Percentiles rank a stretch among this genome's conserved stretches.
phyloP scores from a whole-genome alignment of 495 filamentous ascomycete genomes.

The Astrothelium macrocarpum region DNA sequence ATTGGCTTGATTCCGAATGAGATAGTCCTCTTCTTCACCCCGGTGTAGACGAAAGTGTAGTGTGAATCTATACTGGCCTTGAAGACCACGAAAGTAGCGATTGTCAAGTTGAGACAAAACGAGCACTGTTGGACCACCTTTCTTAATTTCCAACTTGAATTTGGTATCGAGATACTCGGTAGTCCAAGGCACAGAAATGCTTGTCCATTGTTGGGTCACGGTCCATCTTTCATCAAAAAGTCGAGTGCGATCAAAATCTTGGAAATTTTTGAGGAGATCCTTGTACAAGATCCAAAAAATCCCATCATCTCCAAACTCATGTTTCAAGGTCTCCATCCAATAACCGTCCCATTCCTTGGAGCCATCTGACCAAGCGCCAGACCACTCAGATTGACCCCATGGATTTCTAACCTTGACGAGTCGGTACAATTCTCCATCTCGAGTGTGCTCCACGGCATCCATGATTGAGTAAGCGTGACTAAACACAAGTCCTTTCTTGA shows the following conservation, averaged over 20 bases:
- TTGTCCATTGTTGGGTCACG: slow-evolving; percentile 76
- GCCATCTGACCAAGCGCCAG: slow-evolving; percentile 50
- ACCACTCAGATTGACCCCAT: slow-evolving; percentile 76
- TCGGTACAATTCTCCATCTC: slow-evolving; percentile 47
- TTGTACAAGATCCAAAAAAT: slow-evolving; percentile 69
- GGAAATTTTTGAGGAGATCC: slow-evolving; percentile 75
- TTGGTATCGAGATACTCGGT: slow-evolving; percentile 77
- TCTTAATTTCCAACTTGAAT: slow-evolving; percentile 60
- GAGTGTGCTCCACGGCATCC: slow-evolving; percentile 57
- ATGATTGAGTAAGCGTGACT: slow-evolving; percentile 88
- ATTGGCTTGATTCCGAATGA: slow-evolving; percentile 65
- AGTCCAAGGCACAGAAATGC: slow-evolving; percentile 73
- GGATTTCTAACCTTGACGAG: slow-evolving; percentile 76
- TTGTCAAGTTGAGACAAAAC: slow-evolving; percentile 76
- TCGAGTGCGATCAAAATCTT: slow-evolving; percentile 76
- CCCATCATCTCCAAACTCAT: slow-evolving; percentile 85
- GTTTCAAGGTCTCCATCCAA: slow-evolving; percentile 69
- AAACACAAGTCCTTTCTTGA: slow-evolving; percentile 68
- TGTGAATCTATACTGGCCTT: slow-evolving; percentile 71
- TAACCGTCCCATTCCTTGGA: slow-evolving; percentile 87
- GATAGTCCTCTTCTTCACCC: slow-evolving; percentile 71
- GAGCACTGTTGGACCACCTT: slow-evolving; percentile 62
- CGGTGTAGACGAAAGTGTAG: slow-evolving; percentile 76
- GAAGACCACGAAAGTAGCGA: slow-evolving; percentile 74
- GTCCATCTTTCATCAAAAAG: slow-evolving; percentile 80